Conservation (phyloP, 805 yeast species). For the Suhomyces tanzawaensis region DNA sequence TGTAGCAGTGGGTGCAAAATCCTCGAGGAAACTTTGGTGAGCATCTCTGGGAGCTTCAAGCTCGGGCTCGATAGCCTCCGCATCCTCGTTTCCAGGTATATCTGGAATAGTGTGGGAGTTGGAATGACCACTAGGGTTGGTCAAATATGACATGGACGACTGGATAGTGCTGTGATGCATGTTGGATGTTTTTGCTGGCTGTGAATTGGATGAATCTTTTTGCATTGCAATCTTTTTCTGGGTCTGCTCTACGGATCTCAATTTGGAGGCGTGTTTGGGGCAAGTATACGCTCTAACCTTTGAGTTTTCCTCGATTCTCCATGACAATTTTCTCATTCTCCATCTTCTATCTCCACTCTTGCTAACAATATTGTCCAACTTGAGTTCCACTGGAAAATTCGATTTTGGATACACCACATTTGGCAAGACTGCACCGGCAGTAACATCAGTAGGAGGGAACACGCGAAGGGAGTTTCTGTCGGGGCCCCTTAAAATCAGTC, state of each 20-base stretch:
- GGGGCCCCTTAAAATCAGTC: constrained; percentile 78
- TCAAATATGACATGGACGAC: constrained; percentile 18
- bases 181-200: constrained; percentile 9
- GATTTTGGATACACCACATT: constrained; percentile 88
- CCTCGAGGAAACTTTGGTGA: constrained; percentile 25
- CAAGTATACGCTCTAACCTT: constrained; percentile 62
- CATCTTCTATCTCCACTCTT: constrained; percentile 63
- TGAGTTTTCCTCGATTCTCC: constrained; percentile 87
- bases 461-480: constrained; percentile 86
- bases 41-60: constrained; percentile 10
- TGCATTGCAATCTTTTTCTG: constrained; percentile 19
- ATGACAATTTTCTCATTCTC: constrained; percentile 85
- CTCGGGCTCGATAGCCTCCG: constrained; percentile 10
- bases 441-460: constrained; percentile 92
- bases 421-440: constrained; percentile 85
- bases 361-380: constrained; percentile 65
- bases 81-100: constrained; percentile 13
- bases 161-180: constrained; percentile 30
- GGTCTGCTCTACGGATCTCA: constrained; percentile 42
- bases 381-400: constrained; percentile 76
- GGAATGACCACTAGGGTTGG: constrained; percentile 5
- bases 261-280: constrained; percentile 50
- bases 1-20: constrained; percentile 16
- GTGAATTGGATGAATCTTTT: constrained; percentile 5
- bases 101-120: constrained; percentile 6